These are phyloP conservation scores for Populus davidiana DNA, from an alignment of 345 rosid species.

Conservation along the genomic window DNA sequence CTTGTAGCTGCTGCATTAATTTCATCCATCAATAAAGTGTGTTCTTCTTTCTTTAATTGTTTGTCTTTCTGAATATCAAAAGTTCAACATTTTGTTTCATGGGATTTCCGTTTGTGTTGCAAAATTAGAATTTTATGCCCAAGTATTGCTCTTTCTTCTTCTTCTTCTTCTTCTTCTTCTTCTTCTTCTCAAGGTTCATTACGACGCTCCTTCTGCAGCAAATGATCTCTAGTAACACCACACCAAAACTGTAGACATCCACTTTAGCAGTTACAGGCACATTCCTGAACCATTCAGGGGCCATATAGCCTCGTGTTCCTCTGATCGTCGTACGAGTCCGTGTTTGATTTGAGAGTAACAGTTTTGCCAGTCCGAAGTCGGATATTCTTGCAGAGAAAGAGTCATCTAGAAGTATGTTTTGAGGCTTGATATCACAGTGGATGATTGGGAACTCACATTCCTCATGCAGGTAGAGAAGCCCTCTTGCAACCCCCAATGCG, in stretches of 20 bases:
- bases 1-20: no score
- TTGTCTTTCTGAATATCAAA: no score
- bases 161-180: neutral
- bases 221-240: slow-evolving; percentile 17
- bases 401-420: slow-evolving; percentile 19
- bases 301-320: slow-evolving; percentile 18
- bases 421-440: slow-evolving; percentile 25
- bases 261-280: slow-evolving; percentile 18
- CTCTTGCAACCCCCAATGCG: slow-evolving; percentile 17
- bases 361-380: slow-evolving; percentile 15
- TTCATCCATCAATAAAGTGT: no score
- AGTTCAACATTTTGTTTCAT: no score
- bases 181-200: neutral
- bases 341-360: slow-evolving; percentile 7
- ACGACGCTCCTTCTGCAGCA: slow-evolving; percentile 17
- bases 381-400: slow-evolving; percentile 4
- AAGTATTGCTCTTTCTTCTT: neutral
- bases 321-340: slow-evolving; percentile 8
- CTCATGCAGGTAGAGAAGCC: slow-evolving; percentile 14
- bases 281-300: slow-evolving; percentile 20
- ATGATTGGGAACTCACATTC: slow-evolving; percentile 18
- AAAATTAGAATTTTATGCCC: neutral
- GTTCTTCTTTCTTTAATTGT: no score
- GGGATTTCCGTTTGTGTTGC: neutral
- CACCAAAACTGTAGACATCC: slow-evolving; percentile 20